Evolutionary conservation across 2,329 filamentous ascomycete genomes (phyloP).

Genomic region (Rhynchosporium graminicola): DNA sequence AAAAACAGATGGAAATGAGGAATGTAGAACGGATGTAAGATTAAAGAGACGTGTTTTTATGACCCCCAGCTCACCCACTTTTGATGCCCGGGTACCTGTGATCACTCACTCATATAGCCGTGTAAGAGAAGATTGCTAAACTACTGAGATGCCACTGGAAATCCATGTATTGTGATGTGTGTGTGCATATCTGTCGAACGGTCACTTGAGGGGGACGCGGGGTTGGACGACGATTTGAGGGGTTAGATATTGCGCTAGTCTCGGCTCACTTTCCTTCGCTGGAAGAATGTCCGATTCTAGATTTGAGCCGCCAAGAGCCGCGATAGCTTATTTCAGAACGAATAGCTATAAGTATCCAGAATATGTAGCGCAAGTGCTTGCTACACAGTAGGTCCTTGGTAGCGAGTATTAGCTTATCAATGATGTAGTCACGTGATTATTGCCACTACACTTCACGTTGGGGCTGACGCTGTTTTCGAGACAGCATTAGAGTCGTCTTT

Average conservation of each 20-base stretch:
- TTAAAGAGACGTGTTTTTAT: not conserved
- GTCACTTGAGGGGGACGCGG: slow-evolving; percentile 9
- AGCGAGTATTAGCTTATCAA: no score
- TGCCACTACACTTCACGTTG: no score
- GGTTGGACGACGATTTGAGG: slow-evolving; percentile 6
- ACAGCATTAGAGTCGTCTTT: not conserved
- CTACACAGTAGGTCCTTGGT: no score
- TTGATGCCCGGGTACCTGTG: slow-evolving; percentile 12
- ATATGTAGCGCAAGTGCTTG: no score
- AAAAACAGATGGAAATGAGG: not conserved
- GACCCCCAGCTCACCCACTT: slow-evolving; percentile 2
- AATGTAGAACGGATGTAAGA: not conserved
- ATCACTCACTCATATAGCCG: slow-evolving; percentile 6
- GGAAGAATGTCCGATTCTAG: not conserved
- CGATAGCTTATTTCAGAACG: no score
- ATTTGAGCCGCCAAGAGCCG: not conserved
- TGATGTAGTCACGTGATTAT: no score
- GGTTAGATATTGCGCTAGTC: slow-evolving; percentile 1
- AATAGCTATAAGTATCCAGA: no score
- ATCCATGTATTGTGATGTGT: not conserved
- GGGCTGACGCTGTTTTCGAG: no score
- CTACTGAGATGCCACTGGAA: not conserved
- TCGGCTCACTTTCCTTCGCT: slow-evolving; percentile 23
- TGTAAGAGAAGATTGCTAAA: not conserved
- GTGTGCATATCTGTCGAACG: slow-evolving; percentile 1